phyloP scores from a whole-genome alignment of 2,329 filamentous ascomycete species.

The Aureobasidium musti region DNA sequence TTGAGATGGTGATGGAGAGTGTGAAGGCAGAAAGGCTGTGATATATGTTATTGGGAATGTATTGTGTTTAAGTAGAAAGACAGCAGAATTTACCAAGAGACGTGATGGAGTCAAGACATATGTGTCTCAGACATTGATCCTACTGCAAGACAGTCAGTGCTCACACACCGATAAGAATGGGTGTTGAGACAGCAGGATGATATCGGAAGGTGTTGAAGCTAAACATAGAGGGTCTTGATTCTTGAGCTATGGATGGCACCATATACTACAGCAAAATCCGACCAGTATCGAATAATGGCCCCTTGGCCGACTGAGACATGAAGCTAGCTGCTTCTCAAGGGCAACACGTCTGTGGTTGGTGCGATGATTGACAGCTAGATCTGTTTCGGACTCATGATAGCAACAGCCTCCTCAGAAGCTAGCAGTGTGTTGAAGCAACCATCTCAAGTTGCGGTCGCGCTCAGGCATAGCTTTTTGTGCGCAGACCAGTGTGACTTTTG shows the following conservation, averaged over 20 bases:
- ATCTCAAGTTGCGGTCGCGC: not conserved
- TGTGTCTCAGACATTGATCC: not conserved
- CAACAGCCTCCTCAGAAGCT: not conserved
- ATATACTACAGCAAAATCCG: not conserved
- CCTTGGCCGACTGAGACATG: no score
- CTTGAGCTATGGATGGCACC: not conserved
- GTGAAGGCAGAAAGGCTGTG: not conserved
- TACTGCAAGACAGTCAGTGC: no score
- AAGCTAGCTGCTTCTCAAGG: no score
- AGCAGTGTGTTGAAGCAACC: not conserved
- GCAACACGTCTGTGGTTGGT: no score
- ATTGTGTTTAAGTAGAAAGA: not conserved
- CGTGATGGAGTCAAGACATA: not conserved
- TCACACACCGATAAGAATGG: not conserved
- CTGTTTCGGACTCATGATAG: no score
- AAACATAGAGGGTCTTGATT: not conserved
- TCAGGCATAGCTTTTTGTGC: not conserved
- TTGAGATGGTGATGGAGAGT: not conserved
- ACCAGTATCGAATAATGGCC: not conserved
- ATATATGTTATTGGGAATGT: not conserved
- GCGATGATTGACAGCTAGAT: no score
- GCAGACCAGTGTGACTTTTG: constrained; percentile 7
- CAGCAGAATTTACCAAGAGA: not conserved
- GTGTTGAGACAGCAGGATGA: not conserved
- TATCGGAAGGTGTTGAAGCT: not conserved